Conservation (phyloP, 2,329 filamentous ascomycete genomes). For the Chaetothyriales sp. region DNA sequence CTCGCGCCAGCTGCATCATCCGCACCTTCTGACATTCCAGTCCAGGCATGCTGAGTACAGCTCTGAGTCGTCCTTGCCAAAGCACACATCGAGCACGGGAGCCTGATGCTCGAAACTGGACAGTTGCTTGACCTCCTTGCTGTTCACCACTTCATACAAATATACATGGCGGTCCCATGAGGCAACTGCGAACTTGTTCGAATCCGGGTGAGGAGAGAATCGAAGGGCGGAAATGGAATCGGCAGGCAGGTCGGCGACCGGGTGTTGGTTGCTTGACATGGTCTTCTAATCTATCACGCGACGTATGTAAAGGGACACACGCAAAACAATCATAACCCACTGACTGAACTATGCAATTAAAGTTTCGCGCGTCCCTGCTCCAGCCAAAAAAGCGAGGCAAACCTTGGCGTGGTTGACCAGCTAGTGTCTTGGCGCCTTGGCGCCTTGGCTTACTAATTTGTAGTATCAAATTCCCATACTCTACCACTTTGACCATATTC, state of each 20-base stretch:
- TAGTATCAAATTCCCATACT: too few species aligned
- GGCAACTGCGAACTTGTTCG: conserved; percentile 69
- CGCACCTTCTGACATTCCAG: conserved; percentile 63
- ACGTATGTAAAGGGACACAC: neutral
- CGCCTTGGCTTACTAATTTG: too few species aligned
- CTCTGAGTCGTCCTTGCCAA: conserved; percentile 65
- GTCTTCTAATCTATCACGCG: neutral
- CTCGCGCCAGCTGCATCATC: neutral
- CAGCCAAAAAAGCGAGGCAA: too few species aligned
- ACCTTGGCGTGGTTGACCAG: too few species aligned
- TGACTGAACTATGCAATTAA: too few species aligned
- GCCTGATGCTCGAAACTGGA: conserved; percentile 56
- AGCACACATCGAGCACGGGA: conserved; percentile 82
- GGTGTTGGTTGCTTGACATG: conserved; percentile 46
- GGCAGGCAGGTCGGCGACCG: conserved; percentile 63
- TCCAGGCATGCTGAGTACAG: conserved; percentile 80
- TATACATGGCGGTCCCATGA: conserved; percentile 93
- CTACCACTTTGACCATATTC: too few species aligned
- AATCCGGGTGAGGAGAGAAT: conserved; percentile 63
- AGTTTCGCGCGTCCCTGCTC: too few species aligned
- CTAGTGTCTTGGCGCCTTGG: too few species aligned
- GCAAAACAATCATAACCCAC: too few species aligned
- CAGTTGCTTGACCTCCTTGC: conserved; percentile 30
- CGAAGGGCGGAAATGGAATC: conserved; percentile 77
- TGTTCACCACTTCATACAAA: conserved; percentile 64